Evolutionary conservation across 2,329 filamentous ascomycete genomes (phyloP), one percentile per base, ranked within the genome.

Genomic region (Exutisphaerella laricina): DNA sequence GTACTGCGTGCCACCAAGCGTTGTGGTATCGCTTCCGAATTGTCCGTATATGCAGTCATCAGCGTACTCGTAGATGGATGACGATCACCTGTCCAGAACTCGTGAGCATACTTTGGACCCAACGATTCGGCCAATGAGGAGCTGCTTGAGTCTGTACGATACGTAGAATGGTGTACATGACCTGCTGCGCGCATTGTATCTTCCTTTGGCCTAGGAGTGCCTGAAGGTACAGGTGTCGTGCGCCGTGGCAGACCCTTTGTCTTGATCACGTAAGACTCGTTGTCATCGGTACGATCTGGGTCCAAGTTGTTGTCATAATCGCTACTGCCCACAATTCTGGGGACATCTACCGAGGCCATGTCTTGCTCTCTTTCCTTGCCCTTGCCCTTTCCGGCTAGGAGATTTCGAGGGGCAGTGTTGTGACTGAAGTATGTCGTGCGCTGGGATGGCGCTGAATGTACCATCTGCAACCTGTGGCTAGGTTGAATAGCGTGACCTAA

Each of bases 371-470:
- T 32, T 6, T 23, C 17, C 18, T 39, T 38, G 28, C 33, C 41
- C 21, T 38, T 39, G 41, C 21, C 34, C 7, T 35, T 25, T 7
- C n/a, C 34, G 12, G 23, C 17, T 20, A 9, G 21, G 25, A 43
- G n/a, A 20, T 38, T 30, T 9, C 33, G 41, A 7, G 38, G 32
- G n/a, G 41, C 8, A n/a, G 20, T 29, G 6, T 32, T 37, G 18
- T 44, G 35, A 18, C 35, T 33, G 21, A 39, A 44, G 35, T 44
- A 39, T 5, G 35, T 3, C 4, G 17, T 5, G 9, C 18, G 33
- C 18, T 22, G 7, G 12, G 4, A 12, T 4, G 20, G 21, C 5
- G 20, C 23, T 8, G 8, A 8, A 10, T 35, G 33, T 35, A n/a
- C n/a, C 14, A 20, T 20, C 20, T 20, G 18, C 7, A 12, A 3